Base-by-base conservation (phyloP, 2,329 filamentous ascomycete genomes). In the Ophiocordyceps camponoti-leonardi region DNA sequence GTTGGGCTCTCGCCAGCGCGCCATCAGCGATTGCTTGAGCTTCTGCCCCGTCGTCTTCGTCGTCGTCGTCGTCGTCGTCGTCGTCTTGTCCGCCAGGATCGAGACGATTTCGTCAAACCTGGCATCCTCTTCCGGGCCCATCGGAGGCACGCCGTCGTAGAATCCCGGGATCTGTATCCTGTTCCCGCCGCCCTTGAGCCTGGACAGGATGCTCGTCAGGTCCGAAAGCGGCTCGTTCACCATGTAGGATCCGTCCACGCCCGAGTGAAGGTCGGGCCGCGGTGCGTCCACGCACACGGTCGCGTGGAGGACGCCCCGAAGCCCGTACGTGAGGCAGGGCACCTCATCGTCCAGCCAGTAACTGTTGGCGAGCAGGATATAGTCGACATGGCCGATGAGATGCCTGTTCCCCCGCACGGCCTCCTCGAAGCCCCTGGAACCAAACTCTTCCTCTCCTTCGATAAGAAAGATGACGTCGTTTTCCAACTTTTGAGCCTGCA, bases 301-400 rank as follows among this genome's bases (percentile, higher is more conserved):
- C 6, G 88, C 90, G 59, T 96, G 90, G 20, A 98, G 81, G 23
- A 98, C 90, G 22, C 92, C 92, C 43, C 92, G 79, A 7, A 96
- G 72, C 1, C 92, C 92, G 50, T 98, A 98, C 0, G 92, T 98
- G 47, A 98, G 67, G 59, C 92, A 98, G 0, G 92, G 92, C 2
- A 93, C 87, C 52, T 93, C 83, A 57, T 98, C 90, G 57, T 96
- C 87, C 1, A 98, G 72, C 92, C 92, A 98, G 67, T 98, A 98
- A 63, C 88, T 95, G 67, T 98, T 98, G 20, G 92, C 90, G 35
- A 98, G 69, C 30, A 98, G 67, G 46, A 98, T 92, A 69, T 92
- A 96, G 62, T 98, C 90, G 2, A 98, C 79, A 11, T 85, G 72
- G 1, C 92, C 92, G 53, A 98, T 94, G 22, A 86, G 72, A 14